These are phyloP conservation scores for Emericellopsis terricola DNA, from an alignment of 495 filamentous ascomycete species.

Conservation along the genomic window DNA sequence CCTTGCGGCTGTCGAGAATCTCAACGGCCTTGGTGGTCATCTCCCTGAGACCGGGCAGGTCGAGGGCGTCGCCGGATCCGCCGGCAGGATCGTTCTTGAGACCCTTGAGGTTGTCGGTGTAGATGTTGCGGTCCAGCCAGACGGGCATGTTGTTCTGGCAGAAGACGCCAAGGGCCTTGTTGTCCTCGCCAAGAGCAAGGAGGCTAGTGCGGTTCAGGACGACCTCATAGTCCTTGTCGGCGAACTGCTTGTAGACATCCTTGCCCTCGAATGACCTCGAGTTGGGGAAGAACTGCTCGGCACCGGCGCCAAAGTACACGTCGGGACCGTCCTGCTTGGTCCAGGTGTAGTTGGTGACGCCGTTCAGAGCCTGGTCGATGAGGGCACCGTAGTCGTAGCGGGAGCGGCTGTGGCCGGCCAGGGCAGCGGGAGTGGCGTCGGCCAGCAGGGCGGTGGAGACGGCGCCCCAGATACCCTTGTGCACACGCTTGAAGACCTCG, in stretches of 20 bases:
- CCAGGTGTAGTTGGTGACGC: conserved; percentile 48
- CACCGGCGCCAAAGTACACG: conserved; percentile 55
- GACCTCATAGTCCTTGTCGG: conserved; percentile 44
- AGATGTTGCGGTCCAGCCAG: conserved; percentile 60
- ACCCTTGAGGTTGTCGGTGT: conserved; percentile 37
- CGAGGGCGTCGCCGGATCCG: conserved; percentile 33
- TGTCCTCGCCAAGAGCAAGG: conserved; percentile 24
- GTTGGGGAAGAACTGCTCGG: conserved; percentile 49
- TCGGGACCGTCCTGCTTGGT: conserved; percentile 46
- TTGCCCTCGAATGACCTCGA: conserved; percentile 32
- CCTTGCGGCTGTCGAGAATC: conserved; percentile 40
- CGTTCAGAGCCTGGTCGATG: conserved; percentile 40
- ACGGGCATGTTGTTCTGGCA: conserved; percentile 44
- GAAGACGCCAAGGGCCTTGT: conserved; percentile 52
- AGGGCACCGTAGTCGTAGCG: conserved; percentile 44
- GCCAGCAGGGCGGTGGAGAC: conserved; percentile 53
- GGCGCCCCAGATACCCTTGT: conserved; percentile 32
- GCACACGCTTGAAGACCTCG: conserved; percentile 47
- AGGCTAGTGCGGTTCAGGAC: conserved; percentile 49
- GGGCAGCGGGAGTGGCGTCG: conserved; percentile 53
- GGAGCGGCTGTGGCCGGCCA: conserved; percentile 45
- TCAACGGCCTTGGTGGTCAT: conserved; percentile 69
- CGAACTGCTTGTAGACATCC: conserved; percentile 50
- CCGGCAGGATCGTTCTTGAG: conserved; percentile 46
- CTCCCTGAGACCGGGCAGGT: conserved; percentile 59